Conservation (phyloP, 2,329 filamentous ascomycete species). For the Fusarium protoensiforme region DNA sequence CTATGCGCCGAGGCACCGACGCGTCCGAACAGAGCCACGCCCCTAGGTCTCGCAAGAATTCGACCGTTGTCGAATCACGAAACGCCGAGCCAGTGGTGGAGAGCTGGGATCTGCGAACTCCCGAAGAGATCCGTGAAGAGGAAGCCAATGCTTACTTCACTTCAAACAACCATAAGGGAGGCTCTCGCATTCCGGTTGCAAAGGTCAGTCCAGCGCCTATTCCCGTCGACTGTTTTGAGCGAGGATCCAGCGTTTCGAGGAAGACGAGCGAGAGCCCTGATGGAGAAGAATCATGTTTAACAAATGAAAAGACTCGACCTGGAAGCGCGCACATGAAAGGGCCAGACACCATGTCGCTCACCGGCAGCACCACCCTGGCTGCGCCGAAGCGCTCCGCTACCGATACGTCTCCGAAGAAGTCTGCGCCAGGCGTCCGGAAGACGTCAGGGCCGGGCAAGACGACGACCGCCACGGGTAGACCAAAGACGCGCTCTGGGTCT, state of each 20-base stretch:
- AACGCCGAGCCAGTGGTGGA: constrained; percentile 55
- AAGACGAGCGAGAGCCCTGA: constrained; percentile 66
- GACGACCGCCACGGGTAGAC: constrained; percentile 58
- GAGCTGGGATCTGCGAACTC: constrained; percentile 78
- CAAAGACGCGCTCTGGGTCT: constrained; percentile 71
- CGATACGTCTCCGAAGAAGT: constrained; percentile 68
- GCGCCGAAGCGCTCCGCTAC: constrained; percentile 55
- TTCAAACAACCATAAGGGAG: constrained; percentile 66
- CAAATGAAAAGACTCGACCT: constrained; percentile 71
- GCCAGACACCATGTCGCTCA: constrained; percentile 35
- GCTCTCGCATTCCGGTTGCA: constrained; percentile 88
- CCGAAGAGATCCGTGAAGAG: constrained; percentile 79
- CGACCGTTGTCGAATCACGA: constrained; percentile 52
- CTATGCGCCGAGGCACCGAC: constrained; percentile 48
- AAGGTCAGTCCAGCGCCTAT: constrained; percentile 83
- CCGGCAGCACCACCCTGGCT: constrained; percentile 26
- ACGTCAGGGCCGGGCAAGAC: constrained; percentile 56
- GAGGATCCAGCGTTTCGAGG: constrained; percentile 75
- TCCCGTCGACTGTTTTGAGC: constrained; percentile 76
- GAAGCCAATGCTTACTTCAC: constrained; percentile 63
- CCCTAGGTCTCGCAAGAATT: constrained; percentile 58
- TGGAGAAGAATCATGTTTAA: constrained; percentile 66
- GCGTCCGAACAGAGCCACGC: constrained; percentile 43
- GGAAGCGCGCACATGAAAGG: constrained; percentile 73
- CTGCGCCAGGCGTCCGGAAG: constrained; percentile 53